phyloP scores from a whole-genome alignment of 108 stramenopile genomes.

The Cyclotella cryptica region DNA sequence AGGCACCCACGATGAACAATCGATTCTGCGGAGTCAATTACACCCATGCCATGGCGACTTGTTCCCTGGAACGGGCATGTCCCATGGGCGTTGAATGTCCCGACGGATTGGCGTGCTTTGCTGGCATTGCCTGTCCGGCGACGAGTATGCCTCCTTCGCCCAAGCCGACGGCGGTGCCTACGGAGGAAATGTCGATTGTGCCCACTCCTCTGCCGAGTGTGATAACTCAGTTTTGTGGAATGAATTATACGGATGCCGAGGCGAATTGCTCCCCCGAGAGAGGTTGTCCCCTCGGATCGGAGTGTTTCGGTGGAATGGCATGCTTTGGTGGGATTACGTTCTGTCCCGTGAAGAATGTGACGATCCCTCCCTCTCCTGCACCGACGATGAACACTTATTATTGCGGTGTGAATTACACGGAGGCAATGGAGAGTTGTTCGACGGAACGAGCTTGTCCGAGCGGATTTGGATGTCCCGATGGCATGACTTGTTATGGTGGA shows the following conservation, averaged over 20 bases:
- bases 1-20: not conserved
- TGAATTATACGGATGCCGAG: not conserved
- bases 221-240: not conserved
- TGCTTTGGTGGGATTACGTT: not conserved
- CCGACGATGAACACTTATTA: not conserved
- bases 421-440: not conserved
- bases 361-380: not conserved
- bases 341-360: not conserved
- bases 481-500: conserved; percentile 1
- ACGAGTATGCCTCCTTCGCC: not conserved
- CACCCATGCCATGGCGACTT: not conserved
- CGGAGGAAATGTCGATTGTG: not conserved
- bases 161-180: not conserved
- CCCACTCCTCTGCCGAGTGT: not conserved
- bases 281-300: not conserved
- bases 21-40: conserved; percentile 7
- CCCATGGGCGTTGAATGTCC: not conserved
- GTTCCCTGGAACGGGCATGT: not conserved
- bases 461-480: conserved; percentile 14
- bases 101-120: not conserved
- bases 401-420: not conserved
- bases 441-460: not conserved
- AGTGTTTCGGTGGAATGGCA: not conserved
- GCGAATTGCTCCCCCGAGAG: not conserved
- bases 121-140: not conserved